Evolutionary conservation across 208 protist genomes (phyloP), one percentile per base, ranked within the genome.

Genomic region (Angomonas ambiguus): DNA sequence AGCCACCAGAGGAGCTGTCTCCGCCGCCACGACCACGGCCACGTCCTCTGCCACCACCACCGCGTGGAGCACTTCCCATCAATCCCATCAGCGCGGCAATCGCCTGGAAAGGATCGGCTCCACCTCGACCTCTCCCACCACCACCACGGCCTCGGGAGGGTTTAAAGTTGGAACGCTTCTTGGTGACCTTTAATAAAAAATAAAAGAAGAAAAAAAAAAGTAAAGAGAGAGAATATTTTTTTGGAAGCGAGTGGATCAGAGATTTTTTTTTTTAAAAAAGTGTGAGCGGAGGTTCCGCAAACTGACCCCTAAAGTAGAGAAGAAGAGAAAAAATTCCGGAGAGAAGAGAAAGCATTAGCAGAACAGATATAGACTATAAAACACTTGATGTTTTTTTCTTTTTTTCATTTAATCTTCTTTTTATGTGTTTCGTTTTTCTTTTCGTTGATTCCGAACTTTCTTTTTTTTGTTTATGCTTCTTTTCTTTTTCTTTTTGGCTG

Each of bases 81-180:
- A 88, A 82, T 4, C 80, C 81, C 82, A 92, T 89, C 5, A 92
- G 62, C 16, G 82, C 75, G 38, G 79, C 79, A 41, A 92, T 79
- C 16, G 80, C 82, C 58, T 88, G 82, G 24, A 82, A 80, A 0
- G 86, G 81, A 45, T 88, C 82, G 2, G 48, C 13, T 8, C 56
- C 34, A 24, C 33, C 65, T 62, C 55, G 30, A 25, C 61, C 20
- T 20, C 35, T 8, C 18, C 48, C 1, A 64, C 42, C 16, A 30
- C 72, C 41, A 66, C 85, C 85, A 20, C 81, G 81, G 3, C 63
- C 71, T 28, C 65, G 62, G 11, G 74, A 79, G 0, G 82, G 74
- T 33, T 81, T 74, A 33, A 83, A 87, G 53, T 83, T 71, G n/a
- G 86, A 92, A 11, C 79, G 76, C 62, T 92, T 92, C 48, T 84